Percentiles rank a stretch among this genome's conserved stretches.
Evolutionary conservation across 2,329 filamentous ascomycete genomes (phyloP).

Genomic region (Aciculosporium take): DNA sequence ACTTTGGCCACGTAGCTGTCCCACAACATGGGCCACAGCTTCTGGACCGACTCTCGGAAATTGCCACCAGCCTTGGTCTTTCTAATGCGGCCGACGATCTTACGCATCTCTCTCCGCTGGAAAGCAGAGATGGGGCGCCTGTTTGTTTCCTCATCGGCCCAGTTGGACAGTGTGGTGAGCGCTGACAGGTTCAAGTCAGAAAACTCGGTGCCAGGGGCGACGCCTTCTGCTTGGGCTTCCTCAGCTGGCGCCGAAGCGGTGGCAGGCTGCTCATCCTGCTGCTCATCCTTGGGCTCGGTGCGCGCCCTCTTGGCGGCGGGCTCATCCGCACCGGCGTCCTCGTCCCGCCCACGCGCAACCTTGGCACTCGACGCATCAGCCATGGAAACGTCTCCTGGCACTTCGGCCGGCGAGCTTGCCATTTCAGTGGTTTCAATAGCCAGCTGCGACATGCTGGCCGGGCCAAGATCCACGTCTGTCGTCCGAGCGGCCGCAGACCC

Average conservation of each 20-base stretch:
- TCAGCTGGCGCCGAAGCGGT: slow-evolving; percentile 8
- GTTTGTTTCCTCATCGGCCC: slow-evolving; percentile 29
- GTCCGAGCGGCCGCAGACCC: slow-evolving; percentile 10
- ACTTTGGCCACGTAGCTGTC: slow-evolving; percentile 56
- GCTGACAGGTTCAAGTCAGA: slow-evolving; percentile 7
- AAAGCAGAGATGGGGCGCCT: slow-evolving; percentile 39
- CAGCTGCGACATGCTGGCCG: slow-evolving; percentile 24
- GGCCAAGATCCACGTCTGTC: slow-evolving; percentile 22
- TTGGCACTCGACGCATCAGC: slow-evolving; percentile 44
- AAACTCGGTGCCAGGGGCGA: slow-evolving; percentile 5
- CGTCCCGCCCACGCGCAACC: slow-evolving; percentile 60
- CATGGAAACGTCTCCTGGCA: slow-evolving; percentile 34
- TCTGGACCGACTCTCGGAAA: slow-evolving; percentile 67
- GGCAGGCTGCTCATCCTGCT: slow-evolving; percentile 24
- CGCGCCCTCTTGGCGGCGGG: slow-evolving; percentile 70
- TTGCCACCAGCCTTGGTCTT: slow-evolving; percentile 68
- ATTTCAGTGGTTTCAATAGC: slow-evolving; percentile 23
- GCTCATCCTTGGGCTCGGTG: slow-evolving; percentile 43
- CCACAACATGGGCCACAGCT: slow-evolving; percentile 60
- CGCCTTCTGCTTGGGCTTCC: slow-evolving; percentile 1
- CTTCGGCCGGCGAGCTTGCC: slow-evolving; percentile 13
- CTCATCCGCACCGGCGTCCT: slow-evolving; percentile 49
- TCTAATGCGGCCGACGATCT: slow-evolving; percentile 60
- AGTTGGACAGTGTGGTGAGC: slow-evolving; percentile 20
- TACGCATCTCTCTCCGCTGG: slow-evolving; percentile 48